Evolutionary conservation across 2,329 filamentous ascomycete species (phyloP), one percentile per base, ranked within the genome.

Genomic region (Penicillium sp.): DNA sequence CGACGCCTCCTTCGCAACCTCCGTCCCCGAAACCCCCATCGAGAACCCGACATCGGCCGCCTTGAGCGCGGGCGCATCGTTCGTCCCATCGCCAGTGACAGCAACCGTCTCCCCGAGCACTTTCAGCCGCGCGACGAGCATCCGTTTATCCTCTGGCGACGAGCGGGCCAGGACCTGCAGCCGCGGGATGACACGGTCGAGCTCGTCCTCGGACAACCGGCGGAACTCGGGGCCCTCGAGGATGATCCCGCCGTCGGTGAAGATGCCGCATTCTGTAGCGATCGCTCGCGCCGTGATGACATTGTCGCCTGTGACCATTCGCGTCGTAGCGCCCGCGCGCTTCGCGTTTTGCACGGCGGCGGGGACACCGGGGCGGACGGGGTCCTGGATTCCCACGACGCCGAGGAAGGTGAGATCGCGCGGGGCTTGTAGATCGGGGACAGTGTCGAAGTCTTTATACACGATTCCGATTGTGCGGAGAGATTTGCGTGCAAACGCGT

Each of bases 391-490:
- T 67, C 89, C 89, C 53, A 90, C 87, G 51, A 91, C 79, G 13
- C 86, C 86, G 66, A 92, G 78, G 76, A 91, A 90, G 8, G 84
- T 86, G 85, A 93, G 91, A 59, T 91, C 83, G 54, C 84, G 82
- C 70, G 91, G 89, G 1, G 93, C 21, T 75, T 5, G 11, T 5
- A 87, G 85, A 15, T 86, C 84, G 60, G 92, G 88, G 5, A 87
- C 80, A 21, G 86, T 87, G 67, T 89, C 84, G n/a, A 82, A 83
- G n/a, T 80, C 73, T 66, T 90, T 86, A 54, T 89, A 92, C 9
- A 90, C 83, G 61, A 91, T 83, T 26, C 85, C 89, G 65, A 93
- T 91, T 0, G 90, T 92, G 53, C 90, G 87, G 2, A 92, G 83
- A 3, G 90, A 92, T 46, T 87, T 71, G 41, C 70, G 64, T 9